A percentile compares a stretch with the other conserved stretches of the same genome.
phyloP scores from a whole-genome alignment of 1,139 yeast genomes.

The Pichia sp. region DNA sequence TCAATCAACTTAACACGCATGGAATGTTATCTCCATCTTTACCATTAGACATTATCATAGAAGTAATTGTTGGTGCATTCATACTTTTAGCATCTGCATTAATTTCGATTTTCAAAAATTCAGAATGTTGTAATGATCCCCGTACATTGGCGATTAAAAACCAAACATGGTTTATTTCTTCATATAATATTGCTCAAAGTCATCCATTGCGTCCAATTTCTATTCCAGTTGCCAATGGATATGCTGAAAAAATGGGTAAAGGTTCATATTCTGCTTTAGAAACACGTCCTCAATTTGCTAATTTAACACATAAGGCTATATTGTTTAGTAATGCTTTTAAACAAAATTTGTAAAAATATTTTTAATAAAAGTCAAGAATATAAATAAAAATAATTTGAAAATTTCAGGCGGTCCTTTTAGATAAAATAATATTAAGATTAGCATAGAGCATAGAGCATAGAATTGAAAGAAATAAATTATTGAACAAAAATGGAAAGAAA shows the following conservation, averaged over 20 bases:
- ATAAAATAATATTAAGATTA: no score
- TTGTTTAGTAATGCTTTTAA: not conserved
- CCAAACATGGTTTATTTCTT: not conserved
- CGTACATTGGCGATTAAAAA: not conserved
- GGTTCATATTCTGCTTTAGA: conserved; percentile 40
- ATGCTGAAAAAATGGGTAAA: conserved; percentile 40
- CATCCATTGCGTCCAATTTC: conserved; percentile 39
- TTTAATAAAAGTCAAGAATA: no score
- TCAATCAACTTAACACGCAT: not conserved
- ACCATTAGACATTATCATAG: not conserved
- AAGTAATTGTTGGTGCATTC: not conserved
- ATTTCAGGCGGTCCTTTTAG: no score
- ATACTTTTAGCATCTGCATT: conserved; percentile 21
- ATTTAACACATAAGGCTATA: conserved; percentile 27
- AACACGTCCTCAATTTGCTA: conserved; percentile 41
- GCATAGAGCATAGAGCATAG: no score
- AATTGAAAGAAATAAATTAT: no score
- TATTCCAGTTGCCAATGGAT: conserved; percentile 42
- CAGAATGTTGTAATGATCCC: not conserved
- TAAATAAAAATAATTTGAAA: no score
- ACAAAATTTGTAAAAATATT: no score
- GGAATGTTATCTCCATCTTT: not conserved
- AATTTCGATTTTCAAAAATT: conserved; percentile 25
- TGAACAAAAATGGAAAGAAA: not conserved
- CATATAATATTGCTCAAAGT: not conserved